Evolutionary conservation across 495 filamentous ascomycete species (phyloP).

Genomic region (Hypoxylon rickii): DNA sequence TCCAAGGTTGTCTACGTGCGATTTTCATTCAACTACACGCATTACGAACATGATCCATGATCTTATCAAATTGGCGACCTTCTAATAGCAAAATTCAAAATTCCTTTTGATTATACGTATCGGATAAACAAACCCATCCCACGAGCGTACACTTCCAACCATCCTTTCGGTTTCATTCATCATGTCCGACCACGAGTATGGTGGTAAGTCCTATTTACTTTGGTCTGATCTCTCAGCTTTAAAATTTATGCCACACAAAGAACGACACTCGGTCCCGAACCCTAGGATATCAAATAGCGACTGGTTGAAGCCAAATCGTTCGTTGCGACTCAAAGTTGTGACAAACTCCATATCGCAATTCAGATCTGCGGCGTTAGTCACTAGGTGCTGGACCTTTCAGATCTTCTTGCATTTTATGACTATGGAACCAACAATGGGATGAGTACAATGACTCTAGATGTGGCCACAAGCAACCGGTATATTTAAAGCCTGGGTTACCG

Average conservation of each 20-base stretch:
- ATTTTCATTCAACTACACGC: too few species aligned
- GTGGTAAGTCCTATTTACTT: constrained; percentile 56
- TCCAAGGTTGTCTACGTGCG: background rate
- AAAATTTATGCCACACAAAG: background rate
- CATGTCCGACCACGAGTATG: constrained; percentile 94
- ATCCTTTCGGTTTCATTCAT: constrained; percentile 39
- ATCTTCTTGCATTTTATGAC: background rate
- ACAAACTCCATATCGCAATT: background rate
- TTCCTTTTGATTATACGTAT: too few species aligned
- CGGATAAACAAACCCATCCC: too few species aligned
- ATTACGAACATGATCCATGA: too few species aligned
- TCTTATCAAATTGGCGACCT: too few species aligned
- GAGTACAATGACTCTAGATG: too few species aligned
- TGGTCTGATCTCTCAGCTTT: constrained; percentile 20
- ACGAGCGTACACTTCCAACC: constrained; percentile 1
- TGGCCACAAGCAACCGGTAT: too few species aligned
- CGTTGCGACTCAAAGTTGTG: background rate
- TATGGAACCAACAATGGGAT: constrained; percentile 8
- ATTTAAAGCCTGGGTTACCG: too few species aligned
- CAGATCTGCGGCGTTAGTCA: background rate
- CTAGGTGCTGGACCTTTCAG: too few species aligned
- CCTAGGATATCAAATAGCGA: background rate
- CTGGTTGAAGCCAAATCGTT: background rate
- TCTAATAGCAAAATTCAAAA: too few species aligned
- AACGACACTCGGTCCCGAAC: background rate